These are phyloP conservation scores for Ligustrum vulgare DNA, from an alignment of 257 asterid genomes.

Conservation along the genomic window DNA sequence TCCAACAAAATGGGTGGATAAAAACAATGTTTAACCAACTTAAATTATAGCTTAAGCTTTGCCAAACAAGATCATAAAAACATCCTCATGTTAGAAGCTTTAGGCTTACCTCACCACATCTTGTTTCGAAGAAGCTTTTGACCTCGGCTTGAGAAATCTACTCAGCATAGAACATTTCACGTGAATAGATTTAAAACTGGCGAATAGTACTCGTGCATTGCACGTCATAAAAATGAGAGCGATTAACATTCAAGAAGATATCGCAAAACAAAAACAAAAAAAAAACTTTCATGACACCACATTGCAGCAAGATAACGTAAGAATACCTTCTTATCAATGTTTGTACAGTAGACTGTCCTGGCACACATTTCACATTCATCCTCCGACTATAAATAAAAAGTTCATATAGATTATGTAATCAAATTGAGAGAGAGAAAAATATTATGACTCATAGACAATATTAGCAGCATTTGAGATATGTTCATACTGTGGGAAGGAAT, in stretches of 20 bases:
- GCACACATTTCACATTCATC: constrained; percentile 99
- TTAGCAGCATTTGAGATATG: constrained; percentile 1
- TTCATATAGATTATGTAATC: not conserved
- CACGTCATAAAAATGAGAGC: not conserved
- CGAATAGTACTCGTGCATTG: not conserved
- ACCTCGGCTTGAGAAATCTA: constrained; percentile 87
- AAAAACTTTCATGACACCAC: not conserved
- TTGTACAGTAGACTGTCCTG: constrained; percentile 93
- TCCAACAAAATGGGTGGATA: too few relatives aligned
- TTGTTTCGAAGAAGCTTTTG: constrained; percentile 77
- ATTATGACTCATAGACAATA: not conserved
- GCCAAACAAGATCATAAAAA: not conserved
- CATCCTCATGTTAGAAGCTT: not conserved
- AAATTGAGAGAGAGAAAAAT: not conserved
- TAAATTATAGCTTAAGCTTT: too few relatives aligned
- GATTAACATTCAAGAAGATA: not conserved
- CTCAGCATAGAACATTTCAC: constrained; percentile 9
- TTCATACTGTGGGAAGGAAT: constrained; percentile 81
- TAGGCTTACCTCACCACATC: constrained; percentile 80
- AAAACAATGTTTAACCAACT: too few relatives aligned
- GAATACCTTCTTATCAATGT: constrained; percentile 82
- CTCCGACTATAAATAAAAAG: constrained; percentile 58
- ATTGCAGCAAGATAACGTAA: not conserved
- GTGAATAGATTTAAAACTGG: not conserved
- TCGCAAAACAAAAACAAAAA: not conserved